A percentile compares a stretch with the other conserved stretches of the same genome.
phyloP scores from a whole-genome alignment of 805 yeast species.

The Vanderwaltozyma verrucispora region DNA sequence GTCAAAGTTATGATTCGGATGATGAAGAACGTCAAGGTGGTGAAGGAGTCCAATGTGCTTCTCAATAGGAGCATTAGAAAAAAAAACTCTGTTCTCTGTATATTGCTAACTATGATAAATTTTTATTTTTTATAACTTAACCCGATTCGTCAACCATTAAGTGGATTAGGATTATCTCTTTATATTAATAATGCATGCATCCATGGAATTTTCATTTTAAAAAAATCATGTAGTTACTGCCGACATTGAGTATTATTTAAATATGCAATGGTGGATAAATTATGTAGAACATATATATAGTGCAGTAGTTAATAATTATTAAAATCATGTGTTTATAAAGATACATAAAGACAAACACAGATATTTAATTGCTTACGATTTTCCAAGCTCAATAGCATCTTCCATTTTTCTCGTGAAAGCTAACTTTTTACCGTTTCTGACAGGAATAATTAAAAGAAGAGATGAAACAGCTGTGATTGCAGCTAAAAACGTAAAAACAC shows the following conservation, averaged over 20 bases:
- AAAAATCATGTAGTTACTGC: too few relatives aligned
- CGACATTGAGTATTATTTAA: too few relatives aligned
- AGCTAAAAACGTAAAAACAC: conserved; percentile 66
- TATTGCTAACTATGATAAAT: conserved; percentile 4
- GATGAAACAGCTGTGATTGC: conserved; percentile 32
- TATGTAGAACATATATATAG: too few relatives aligned
- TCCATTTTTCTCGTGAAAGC: conserved; percentile 12
- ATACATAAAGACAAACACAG: too few relatives aligned
- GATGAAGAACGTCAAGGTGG: conserved; percentile 42
- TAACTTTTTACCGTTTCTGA: conserved; percentile 27
- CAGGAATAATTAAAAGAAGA: conserved; percentile 17
- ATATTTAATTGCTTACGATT: too few relatives aligned
- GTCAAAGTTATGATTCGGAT: conserved; percentile 39
- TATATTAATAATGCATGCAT: too few relatives aligned
- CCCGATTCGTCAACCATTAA: neutral
- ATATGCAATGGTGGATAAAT: too few relatives aligned
- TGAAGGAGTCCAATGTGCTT: conserved; percentile 63
- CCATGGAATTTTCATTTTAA: too few relatives aligned
- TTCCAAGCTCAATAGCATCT: neutral
- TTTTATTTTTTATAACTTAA: conserved; percentile 1
- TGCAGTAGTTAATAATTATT: too few relatives aligned
- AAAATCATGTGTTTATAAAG: too few relatives aligned
- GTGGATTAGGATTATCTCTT: too few relatives aligned
- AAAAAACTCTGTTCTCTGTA: conserved; percentile 1
- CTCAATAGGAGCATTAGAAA: conserved; percentile 41